Percentiles rank a stretch among this genome's conserved stretches.
These are phyloP conservation scores for Xylariaceae sp. DNA, from an alignment of 2,329 filamentous ascomycete species.

Conservation along the genomic window DNA sequence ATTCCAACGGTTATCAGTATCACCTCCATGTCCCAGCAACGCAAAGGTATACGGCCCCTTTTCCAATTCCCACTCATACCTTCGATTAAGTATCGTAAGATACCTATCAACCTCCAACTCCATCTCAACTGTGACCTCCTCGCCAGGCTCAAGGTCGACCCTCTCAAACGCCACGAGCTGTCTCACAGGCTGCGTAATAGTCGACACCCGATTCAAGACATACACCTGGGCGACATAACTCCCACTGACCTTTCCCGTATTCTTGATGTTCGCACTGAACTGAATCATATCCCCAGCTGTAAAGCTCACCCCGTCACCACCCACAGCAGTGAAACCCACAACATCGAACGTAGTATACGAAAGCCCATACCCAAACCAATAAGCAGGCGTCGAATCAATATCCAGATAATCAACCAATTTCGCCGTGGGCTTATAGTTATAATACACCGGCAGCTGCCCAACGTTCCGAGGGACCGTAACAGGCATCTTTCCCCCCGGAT, in stretches of 20 bases:
- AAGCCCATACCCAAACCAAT: constrained; percentile 34
- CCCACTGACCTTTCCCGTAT: constrained; percentile 31
- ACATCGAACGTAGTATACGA: constrained; percentile 32
- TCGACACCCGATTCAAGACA: constrained; percentile 35
- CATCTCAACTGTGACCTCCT: constrained; percentile 30
- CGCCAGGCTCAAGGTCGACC: constrained; percentile 34
- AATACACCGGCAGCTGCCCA: constrained; percentile 34
- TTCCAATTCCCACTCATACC: constrained; percentile 41
- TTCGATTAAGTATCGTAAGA: constrained; percentile 38
- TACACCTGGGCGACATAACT: constrained; percentile 41
- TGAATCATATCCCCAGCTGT: constrained; percentile 27
- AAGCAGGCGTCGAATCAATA: constrained; percentile 26
- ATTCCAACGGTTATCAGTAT: constrained; percentile 32
- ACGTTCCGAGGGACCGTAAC: constrained; percentile 33
- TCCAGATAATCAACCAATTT: constrained; percentile 30
- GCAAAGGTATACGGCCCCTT: constrained; percentile 40
- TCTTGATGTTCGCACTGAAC: constrained; percentile 34
- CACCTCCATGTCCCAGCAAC: constrained; percentile 38
- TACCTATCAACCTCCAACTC: constrained; percentile 39
- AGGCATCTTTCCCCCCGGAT: constrained; percentile 33
- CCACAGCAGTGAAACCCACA: constrained; percentile 24
- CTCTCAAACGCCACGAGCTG: constrained; percentile 41
- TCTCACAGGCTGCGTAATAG: constrained; percentile 38
- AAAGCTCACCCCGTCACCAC: constrained; percentile 13
- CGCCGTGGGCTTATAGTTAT: constrained; percentile 32